Conservation (phyloP, 306 rosid species). For the Astragalus glycyphyllos region DNA sequence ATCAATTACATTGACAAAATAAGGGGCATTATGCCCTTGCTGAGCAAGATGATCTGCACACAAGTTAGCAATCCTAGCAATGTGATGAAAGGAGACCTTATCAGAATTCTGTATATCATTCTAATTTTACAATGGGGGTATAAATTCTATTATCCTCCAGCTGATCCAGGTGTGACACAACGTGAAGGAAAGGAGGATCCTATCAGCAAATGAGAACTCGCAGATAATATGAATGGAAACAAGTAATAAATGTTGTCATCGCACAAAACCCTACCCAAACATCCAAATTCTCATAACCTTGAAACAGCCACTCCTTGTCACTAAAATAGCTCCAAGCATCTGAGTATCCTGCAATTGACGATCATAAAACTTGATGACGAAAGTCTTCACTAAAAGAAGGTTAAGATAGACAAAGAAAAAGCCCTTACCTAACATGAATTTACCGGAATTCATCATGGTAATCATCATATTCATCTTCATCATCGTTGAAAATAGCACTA, state of each 20-base stretch:
- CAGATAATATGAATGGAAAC: conserved; percentile 44
- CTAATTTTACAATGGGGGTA: conserved; percentile 45
- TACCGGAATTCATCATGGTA: conserved; percentile 93
- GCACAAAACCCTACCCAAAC: conserved; percentile 39
- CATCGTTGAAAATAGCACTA: conserved; percentile 85
- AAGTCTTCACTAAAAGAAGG: conserved; percentile 13
- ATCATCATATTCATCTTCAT: conserved; percentile 70
- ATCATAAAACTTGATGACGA: conserved; percentile 13
- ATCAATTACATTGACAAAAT: no score
- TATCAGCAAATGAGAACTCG: conserved; percentile 42
- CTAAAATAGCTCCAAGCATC: conserved; percentile 34
- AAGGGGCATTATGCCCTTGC: no score
- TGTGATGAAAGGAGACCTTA: no score
- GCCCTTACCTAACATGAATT: conserved; percentile 49
- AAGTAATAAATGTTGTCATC: conserved; percentile 39
- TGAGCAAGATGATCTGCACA: no score
- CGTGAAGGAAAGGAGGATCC: conserved; percentile 40
- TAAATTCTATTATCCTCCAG: conserved; percentile 39
- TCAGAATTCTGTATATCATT: conserved; percentile 36
- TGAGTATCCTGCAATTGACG: conserved; percentile 48
- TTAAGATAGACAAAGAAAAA: conserved; percentile 16
- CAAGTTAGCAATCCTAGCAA: no score
- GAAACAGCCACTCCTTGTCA: conserved; percentile 31
- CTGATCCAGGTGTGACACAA: conserved; percentile 40
- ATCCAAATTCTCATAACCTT: conserved; percentile 34